Evolutionary conservation across 2,329 filamentous ascomycete species (phyloP), one percentile per base, ranked within the genome.

Genomic region (Sporothrix curviconia): DNA sequence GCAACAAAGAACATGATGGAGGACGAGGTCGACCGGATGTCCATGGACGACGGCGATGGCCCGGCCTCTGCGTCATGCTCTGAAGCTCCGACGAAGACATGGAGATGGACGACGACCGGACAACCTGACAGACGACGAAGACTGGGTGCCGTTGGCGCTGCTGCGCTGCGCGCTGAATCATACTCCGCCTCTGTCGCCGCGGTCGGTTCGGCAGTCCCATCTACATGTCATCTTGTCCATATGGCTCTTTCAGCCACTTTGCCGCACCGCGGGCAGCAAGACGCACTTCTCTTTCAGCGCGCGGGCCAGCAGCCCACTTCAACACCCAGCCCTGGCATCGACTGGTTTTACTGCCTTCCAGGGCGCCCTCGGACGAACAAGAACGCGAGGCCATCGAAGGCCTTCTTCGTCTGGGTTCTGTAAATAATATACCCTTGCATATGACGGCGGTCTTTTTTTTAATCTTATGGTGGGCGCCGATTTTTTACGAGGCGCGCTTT

Each of bases 1-100:
- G n/a, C 36, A 37, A 37, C 25, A 47, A 47, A 83, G 63, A 81
- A 79, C 68, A 86, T 91, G 80, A 78, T 87, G 66, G 89, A 92
- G 70, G 81, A 92, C 66, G 91, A 95, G 71, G 92, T 89, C 36
- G 92, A 97, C 73, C 92, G 92, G 71, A 97, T 97, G 92, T 96
- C 92, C 60, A 80, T 88, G 67, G 86, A 89, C 43, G 55, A 92
- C 66, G 90, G 89, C 60, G 86, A 89, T 60, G 81, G 83, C 43
- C 84, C 81, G 15, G 81, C 74, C 56, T 89, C 85, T 54, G 86
- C 83, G 51, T 91, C 89, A 12, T 91, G 88, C 67, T 90, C 87
- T 32, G 87, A 90, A 65, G 87, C 86, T 17, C 81, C 82, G 83
- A 85, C 56, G 86, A 88, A 60, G 78, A 83, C 60, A 75, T 75